A percentile compares a stretch with the other conserved stretches of the same genome.
Evolutionary conservation across 1,284 basidiomycete species (phyloP).

Genomic region (Gymnopus androsaceus): DNA sequence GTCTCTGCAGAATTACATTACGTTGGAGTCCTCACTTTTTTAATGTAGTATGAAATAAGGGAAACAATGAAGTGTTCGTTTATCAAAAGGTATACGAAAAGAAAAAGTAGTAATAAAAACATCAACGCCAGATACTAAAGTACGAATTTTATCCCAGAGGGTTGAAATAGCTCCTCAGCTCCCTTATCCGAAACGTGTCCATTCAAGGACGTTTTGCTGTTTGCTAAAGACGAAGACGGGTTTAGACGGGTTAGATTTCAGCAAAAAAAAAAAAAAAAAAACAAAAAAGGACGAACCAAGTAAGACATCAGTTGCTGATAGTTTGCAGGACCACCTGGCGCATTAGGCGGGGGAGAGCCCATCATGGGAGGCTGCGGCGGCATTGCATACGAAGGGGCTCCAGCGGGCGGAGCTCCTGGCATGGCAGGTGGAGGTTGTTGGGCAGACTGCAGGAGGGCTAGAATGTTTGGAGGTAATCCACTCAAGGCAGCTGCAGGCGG

Average conservation of each 20-base stretch:
- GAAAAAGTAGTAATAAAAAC: background rate
- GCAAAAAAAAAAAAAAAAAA: background rate
- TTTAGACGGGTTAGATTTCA: background rate
- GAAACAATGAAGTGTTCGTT: too few species aligned
- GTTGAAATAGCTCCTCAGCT: too few species aligned
- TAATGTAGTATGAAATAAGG: too few species aligned
- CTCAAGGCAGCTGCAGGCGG: constrained; percentile 37
- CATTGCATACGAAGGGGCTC: constrained; percentile 8
- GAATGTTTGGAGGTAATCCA: constrained; percentile 61
- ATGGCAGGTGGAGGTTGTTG: constrained; percentile 33
- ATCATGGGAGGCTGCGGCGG: constrained; percentile 13
- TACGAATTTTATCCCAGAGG: too few species aligned
- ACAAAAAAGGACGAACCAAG: background rate
- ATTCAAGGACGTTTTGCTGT: constrained; percentile 10
- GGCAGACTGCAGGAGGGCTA: constrained; percentile 58
- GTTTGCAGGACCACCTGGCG: background rate
- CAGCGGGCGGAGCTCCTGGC: constrained; percentile 28
- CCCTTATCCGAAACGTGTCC: background rate
- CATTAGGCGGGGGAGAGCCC: constrained; percentile 6
- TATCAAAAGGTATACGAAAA: too few species aligned
- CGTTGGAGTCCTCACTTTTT: too few species aligned
- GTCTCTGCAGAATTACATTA: too few species aligned
- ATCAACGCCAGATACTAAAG: background rate
- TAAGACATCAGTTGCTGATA: constrained; percentile 16
- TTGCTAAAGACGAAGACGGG: background rate